Base-by-base conservation (phyloP, 768 basidiomycete genomes). In the Royoungia palumana region DNA sequence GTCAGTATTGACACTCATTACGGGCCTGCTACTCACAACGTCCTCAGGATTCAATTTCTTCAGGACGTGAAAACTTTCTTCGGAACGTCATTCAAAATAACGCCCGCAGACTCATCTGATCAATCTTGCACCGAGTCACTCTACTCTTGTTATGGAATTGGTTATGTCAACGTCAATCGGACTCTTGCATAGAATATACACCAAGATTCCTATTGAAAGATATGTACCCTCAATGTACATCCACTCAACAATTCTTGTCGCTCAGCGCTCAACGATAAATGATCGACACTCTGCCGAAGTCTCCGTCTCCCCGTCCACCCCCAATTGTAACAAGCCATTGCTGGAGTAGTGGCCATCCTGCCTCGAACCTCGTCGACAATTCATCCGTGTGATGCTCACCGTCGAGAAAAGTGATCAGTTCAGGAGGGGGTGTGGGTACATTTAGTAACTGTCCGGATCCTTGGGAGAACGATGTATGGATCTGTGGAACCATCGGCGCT, bases 371-470 rank as follows among this genome's bases (percentile, higher is more conserved):
- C 21, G 88, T 82, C 39, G 87, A 85, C 37, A 98, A 70, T 69
- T 97, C 94, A 62, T 98, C 95, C 2, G 90, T 86, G 65, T 94
- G 87, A 65, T 93, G 94, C 47, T 85, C 87, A 9, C 95, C 96
- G 60, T 98, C 86, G 12, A 98, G 73, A 50, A 90, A 65, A 3
- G 72, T 53, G 22, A 76, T 58, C 21, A 94, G 57, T 12, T 81
- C 80, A 5, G 72, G 70, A 8, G 89, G 89, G 56, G 62, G 65
- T 3, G 60, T 37, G 10, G 63, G 50, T 21, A 50, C 39, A 37
- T 53, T 55, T 12, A 49, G 25, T 17, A 57, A 34, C 50, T 63
- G 55, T 57, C 65, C 41, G 42, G 52, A 49, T 39, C 63, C 59
- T 50, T 67, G 53, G 19, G 63, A 50, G 41, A 52, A 53, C 24